These are phyloP conservation scores for Candida koratica DNA, from an alignment of 805 yeast genomes.

Conservation along the genomic window DNA sequence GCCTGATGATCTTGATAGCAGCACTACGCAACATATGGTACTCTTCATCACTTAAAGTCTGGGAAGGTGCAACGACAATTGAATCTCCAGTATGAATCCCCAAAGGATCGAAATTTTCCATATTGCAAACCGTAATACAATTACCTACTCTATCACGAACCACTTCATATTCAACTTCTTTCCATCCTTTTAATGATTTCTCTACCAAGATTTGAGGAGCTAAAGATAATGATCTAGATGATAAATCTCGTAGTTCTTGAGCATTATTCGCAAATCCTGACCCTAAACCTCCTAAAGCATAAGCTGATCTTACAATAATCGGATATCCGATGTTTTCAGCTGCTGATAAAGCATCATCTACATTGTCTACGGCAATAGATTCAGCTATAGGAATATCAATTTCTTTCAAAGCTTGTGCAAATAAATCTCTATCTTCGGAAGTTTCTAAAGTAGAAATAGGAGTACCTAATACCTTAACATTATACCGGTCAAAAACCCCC, in stretches of 20 bases:
- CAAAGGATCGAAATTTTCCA: conserved; percentile 98
- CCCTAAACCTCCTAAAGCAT: conserved; percentile 95
- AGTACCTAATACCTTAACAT: conserved; percentile 95
- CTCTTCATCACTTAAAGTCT: conserved; percentile 93
- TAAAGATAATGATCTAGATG: conserved; percentile 82
- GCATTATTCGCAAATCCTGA: conserved; percentile 95
- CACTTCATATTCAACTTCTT: conserved; percentile 97
- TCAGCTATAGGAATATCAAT: conserved; percentile 95
- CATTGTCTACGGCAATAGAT: conserved; percentile 77
- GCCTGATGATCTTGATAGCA: conserved; percentile 95
- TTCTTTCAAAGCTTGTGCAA: conserved; percentile 91
- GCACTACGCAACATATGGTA: conserved; percentile 97
- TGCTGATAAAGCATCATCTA: conserved; percentile 80
- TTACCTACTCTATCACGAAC: conserved; percentile 96
- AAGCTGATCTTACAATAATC: conserved; percentile 95
- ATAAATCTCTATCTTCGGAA: conserved; percentile 96
- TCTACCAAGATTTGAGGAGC: conserved; percentile 96
- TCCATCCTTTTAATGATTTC: conserved; percentile 98
- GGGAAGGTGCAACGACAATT: conserved; percentile 97
- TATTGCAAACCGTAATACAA: conserved; percentile 98
- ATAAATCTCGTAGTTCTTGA: conserved; percentile 75
- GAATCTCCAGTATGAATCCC: conserved; percentile 99
- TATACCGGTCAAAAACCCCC: conserved; percentile 88
- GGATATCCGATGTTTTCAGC: conserved; percentile 90
- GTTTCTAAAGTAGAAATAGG: conserved; percentile 94